phyloP scores from a whole-genome alignment of 2,329 filamentous ascomycete species.

The Sporothrix brasiliensis region DNA sequence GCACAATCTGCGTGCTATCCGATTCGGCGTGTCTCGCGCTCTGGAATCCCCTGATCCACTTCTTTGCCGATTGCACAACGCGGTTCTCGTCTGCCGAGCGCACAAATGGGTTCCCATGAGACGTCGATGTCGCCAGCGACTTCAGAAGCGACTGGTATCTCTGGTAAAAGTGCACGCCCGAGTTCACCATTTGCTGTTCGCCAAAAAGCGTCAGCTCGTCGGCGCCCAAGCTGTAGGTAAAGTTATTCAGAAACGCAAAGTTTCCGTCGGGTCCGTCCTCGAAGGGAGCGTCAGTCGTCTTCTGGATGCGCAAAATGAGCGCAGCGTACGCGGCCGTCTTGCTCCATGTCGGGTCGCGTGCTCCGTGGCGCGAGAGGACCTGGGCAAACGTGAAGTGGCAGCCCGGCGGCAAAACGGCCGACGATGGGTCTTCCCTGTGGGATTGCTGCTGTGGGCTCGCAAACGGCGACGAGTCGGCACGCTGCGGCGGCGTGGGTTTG shows the following conservation, averaged over 20 bases:
- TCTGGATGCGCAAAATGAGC: constrained; percentile 68
- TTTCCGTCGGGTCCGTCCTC: constrained; percentile 61
- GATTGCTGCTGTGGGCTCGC: not conserved
- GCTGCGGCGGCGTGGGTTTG: not conserved
- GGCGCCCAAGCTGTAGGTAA: constrained; percentile 64
- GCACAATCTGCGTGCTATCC: constrained; percentile 51
- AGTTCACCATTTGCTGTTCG: constrained; percentile 70
- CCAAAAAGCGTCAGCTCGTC: constrained; percentile 65
- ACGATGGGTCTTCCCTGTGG: not conserved
- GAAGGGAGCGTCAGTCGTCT: constrained; percentile 40
- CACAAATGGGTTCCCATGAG: constrained; percentile 53
- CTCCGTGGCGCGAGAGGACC: constrained; percentile 81
- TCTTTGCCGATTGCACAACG: constrained; percentile 62
- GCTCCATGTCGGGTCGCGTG: constrained; percentile 72
- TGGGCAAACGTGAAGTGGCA: constrained; percentile 81
- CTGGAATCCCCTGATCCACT: constrained; percentile 77
- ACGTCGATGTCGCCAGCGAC: not conserved
- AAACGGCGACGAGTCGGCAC: constrained; percentile 19
- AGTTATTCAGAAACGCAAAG: constrained; percentile 71
- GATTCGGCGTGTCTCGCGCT: constrained; percentile 39
- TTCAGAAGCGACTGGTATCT: constrained; percentile 67
- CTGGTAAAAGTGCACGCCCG: constrained; percentile 73
- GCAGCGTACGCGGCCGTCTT: constrained; percentile 67
- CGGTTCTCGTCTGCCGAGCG: constrained; percentile 49
- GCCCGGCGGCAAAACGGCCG: constrained; percentile 55